phyloP scores from a whole-genome alignment of 2,329 filamentous ascomycete species.

The Colletotrichum tamarilloi region DNA sequence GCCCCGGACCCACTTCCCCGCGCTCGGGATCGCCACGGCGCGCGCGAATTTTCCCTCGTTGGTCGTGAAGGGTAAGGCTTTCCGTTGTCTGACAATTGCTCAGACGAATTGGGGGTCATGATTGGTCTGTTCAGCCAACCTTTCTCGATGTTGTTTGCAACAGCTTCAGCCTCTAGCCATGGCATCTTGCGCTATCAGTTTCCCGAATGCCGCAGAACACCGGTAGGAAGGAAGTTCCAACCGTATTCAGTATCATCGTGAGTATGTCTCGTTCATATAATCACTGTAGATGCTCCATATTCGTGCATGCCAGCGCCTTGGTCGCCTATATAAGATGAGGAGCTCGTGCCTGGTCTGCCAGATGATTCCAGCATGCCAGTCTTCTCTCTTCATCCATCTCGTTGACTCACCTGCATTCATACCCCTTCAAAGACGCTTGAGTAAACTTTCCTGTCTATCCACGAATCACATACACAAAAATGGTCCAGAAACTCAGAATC shows the following conservation, averaged over 20 bases:
- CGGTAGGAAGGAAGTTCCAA: neutral
- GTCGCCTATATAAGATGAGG: slow-evolving; percentile 1
- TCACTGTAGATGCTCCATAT: neutral
- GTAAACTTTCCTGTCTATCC: too few relatives aligned
- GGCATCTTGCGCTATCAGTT: neutral
- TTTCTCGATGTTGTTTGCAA: neutral
- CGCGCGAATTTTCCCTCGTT: neutral
- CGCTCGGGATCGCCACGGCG: slow-evolving; percentile 20
- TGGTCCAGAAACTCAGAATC: slow-evolving; percentile 49
- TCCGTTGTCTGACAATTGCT: neutral
- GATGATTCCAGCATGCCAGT: neutral
- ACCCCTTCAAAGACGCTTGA: neutral
- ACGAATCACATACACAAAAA: neutral
- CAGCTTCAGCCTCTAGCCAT: slow-evolving; percentile 17
- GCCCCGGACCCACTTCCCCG: slow-evolving; percentile 25
- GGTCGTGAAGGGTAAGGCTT: neutral
- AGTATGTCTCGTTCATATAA: too few relatives aligned
- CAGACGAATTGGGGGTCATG: neutral
- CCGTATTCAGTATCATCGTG: neutral
- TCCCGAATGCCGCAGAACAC: slow-evolving; percentile 2
- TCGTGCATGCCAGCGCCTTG: neutral
- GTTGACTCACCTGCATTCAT: neutral
- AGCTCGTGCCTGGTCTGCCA: neutral
- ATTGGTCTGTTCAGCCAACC: neutral
- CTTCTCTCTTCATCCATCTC: neutral